phyloP scores from a whole-genome alignment of 1,139 yeast species.

The Kurtzmaniella natalensis region DNA sequence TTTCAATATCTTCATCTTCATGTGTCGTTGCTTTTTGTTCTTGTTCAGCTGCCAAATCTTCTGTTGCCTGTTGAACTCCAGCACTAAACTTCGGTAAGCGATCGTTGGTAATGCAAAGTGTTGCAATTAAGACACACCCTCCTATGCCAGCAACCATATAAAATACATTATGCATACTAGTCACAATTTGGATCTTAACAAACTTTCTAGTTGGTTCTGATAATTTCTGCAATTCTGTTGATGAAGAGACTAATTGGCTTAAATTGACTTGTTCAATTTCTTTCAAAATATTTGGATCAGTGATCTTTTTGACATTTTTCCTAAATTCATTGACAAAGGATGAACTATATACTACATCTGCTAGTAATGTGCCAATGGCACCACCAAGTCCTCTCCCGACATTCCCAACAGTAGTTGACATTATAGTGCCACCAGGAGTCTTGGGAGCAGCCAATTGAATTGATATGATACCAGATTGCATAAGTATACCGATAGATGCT shows the following conservation, averaged over 20 bases:
- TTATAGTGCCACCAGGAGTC: constrained; percentile 31
- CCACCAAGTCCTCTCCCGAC: constrained; percentile 30
- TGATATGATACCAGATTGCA: constrained; percentile 26
- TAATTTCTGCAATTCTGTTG: constrained; percentile 17
- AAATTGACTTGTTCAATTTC: constrained; percentile 18
- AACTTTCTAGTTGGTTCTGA: constrained; percentile 22
- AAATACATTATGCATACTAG: constrained; percentile 27
- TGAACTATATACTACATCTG: constrained; percentile 32
- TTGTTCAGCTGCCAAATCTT: too few species aligned
- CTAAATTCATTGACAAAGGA: constrained; percentile 19
- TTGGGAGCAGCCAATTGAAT: constrained; percentile 35
- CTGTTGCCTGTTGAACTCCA: constrained; percentile 3
- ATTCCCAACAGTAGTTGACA: constrained; percentile 31
- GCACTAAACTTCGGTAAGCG: constrained; percentile 19
- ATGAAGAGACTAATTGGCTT: constrained; percentile 15
- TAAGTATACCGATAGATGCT: constrained; percentile 23
- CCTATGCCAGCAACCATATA: constrained; percentile 29
- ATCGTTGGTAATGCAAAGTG: constrained; percentile 24
- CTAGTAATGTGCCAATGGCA: constrained; percentile 27
- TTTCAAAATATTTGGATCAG: constrained; percentile 13
- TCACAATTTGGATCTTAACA: constrained; percentile 26
- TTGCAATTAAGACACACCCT: constrained; percentile 16
- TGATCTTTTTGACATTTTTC: constrained; percentile 15
- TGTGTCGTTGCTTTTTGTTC: too few species aligned
- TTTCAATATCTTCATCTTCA: too few species aligned